phyloP scores from a whole-genome alignment of 495 filamentous ascomycete species.

The Talaromyces liani region DNA sequence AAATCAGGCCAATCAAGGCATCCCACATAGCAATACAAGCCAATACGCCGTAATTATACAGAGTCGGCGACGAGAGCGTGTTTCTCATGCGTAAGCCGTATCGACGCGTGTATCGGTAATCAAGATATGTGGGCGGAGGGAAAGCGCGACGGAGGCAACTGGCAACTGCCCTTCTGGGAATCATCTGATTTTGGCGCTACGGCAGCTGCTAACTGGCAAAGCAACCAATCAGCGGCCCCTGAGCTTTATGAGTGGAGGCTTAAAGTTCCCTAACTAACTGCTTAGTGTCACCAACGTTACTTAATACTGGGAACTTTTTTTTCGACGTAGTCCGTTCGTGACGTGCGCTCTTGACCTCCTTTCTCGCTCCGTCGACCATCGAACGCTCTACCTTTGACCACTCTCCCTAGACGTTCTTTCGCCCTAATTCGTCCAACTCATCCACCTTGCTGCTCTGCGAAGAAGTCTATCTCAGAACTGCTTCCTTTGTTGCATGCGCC shows the following conservation, averaged over 20 bases:
- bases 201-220: not conserved
- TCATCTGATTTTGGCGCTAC: not conserved
- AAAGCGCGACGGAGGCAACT: not conserved
- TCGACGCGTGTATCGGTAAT: not conserved
- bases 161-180: not conserved
- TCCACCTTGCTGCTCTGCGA: not conserved
- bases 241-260: not conserved
- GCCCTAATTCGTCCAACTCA: not conserved
- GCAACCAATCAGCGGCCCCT: not conserved
- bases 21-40: conserved; percentile 12
- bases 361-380: conserved; percentile 8
- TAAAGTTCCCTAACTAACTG: not conserved
- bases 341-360: conserved; percentile 6
- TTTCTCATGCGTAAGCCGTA: not conserved
- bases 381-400: conserved; percentile 4
- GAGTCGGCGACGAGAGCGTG: not conserved
- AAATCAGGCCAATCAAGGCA: not conserved
- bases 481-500: conserved; percentile 2
- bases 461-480: not conserved
- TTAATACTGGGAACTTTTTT: not conserved
- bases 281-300: not conserved
- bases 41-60: not conserved
- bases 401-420: conserved; percentile 8
- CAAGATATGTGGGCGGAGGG: not conserved
- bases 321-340: conserved; percentile 8